Conservation (phyloP, 306 rosid genomes). For the Dalbergia cochinchinensis region DNA sequence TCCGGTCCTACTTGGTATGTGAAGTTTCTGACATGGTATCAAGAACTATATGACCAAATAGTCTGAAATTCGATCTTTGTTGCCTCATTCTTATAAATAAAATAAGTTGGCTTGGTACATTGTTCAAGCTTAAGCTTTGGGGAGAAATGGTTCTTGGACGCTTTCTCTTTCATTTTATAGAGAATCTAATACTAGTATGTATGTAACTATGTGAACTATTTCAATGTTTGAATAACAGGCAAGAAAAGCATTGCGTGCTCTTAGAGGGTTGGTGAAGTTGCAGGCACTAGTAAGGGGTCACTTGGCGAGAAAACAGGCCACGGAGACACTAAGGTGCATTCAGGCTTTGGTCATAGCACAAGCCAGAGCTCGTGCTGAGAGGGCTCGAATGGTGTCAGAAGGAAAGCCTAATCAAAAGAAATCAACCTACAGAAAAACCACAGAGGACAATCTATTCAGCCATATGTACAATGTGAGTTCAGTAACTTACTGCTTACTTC, state of each 20-base stretch:
- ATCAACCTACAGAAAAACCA: constrained; percentile 59
- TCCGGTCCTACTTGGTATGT: constrained; percentile 82
- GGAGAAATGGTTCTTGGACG: no score
- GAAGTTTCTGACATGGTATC: neutral
- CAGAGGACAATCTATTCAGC: constrained; percentile 53
- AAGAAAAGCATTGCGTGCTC: constrained; percentile 84
- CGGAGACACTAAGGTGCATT: constrained; percentile 79
- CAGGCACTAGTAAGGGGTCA: constrained; percentile 96
- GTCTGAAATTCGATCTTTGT: no score
- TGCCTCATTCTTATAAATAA: no score
- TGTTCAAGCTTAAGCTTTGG: no score
- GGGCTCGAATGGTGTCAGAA: constrained; percentile 64
- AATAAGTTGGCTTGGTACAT: no score
- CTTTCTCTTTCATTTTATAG: no score
- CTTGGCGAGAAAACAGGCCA: constrained; percentile 84
- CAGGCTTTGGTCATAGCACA: constrained; percentile 91
- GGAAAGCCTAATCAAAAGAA: constrained; percentile 52
- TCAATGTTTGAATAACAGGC: constrained; percentile 64
- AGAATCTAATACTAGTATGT: constrained; percentile 39
- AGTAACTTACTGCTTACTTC: neutral
- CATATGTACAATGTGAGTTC: constrained; percentile 69
- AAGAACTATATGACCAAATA: no score
- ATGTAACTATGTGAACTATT: constrained; percentile 37
- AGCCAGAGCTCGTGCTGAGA: constrained; percentile 85
- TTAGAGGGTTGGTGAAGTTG: constrained; percentile 86